A percentile compares a stretch with the other conserved stretches of the same genome.
These are phyloP conservation scores for Cryphonectria radicalis DNA, from an alignment of 2,329 filamentous ascomycete genomes.

Conservation along the genomic window DNA sequence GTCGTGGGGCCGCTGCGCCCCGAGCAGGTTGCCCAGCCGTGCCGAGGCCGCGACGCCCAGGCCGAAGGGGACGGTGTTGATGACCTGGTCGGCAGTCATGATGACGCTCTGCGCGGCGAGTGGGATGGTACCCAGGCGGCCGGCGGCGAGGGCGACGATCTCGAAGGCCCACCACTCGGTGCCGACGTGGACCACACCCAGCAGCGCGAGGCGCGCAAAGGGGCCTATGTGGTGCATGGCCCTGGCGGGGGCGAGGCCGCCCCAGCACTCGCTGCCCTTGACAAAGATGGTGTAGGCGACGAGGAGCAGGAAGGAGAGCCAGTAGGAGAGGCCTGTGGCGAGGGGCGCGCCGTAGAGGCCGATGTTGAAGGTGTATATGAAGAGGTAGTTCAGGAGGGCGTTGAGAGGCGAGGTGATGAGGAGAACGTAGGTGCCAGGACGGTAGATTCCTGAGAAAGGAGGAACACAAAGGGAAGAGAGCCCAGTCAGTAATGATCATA, in stretches of 20 bases:
- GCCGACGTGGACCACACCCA: slow-evolving; percentile 82
- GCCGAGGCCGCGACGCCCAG: slow-evolving; percentile 81
- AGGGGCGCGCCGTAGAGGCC: slow-evolving; percentile 80
- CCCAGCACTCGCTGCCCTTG: slow-evolving; percentile 77
- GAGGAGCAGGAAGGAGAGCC: slow-evolving; percentile 78
- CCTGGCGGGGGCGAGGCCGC: slow-evolving; percentile 66
- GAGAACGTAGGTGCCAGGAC: slow-evolving; percentile 80
- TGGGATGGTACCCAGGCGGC: slow-evolving; percentile 76
- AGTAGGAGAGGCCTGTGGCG: slow-evolving; percentile 84
- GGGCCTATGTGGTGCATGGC: slow-evolving; percentile 69
- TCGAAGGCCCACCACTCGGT: slow-evolving; percentile 97
- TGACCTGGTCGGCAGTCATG: slow-evolving; percentile 86
- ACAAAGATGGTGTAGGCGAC: slow-evolving; percentile 75
- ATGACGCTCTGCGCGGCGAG: slow-evolving; percentile 85
- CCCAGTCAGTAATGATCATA: not conserved
- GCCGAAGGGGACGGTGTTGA: slow-evolving; percentile 86
- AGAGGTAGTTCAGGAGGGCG: slow-evolving; percentile 77
- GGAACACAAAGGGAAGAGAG: slow-evolving; percentile 10
- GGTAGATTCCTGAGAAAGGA: slow-evolving; percentile 62
- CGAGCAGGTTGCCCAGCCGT: slow-evolving; percentile 72
- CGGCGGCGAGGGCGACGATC: slow-evolving; percentile 83
- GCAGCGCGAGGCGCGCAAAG: slow-evolving; percentile 73
- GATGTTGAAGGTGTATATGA: slow-evolving; percentile 72
- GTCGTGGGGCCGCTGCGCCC: slow-evolving; percentile 44
- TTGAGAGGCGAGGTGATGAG: slow-evolving; percentile 83